A percentile compares a stretch with the other conserved stretches of the same genome.
Conservation (phyloP, 2,329 filamentous ascomycete genomes). For the Paracamarosporium sp. region DNA sequence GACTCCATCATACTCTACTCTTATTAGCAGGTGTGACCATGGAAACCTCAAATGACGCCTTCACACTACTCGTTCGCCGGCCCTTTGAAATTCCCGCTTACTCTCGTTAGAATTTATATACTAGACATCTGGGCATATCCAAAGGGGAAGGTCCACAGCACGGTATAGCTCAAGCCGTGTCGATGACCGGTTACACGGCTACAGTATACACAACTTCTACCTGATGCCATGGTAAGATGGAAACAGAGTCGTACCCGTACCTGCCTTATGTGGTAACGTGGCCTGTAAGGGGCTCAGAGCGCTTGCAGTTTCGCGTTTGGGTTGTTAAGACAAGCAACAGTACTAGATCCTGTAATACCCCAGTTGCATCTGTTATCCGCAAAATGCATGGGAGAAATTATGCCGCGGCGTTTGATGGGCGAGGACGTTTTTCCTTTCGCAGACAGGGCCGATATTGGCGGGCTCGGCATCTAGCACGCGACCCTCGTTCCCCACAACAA, state of each 20-base stretch:
- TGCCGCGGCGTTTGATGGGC: not conserved
- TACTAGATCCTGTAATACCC: not conserved
- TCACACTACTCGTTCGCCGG: not conserved
- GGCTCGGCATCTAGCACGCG: not conserved
- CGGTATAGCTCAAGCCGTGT: not conserved
- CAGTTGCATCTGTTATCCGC: not conserved
- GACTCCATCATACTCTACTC: not conserved
- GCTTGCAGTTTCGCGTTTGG: not conserved
- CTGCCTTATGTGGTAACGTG: conserved; percentile 1
- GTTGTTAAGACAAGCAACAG: not conserved
- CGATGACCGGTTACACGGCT: not conserved
- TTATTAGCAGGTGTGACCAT: not conserved
- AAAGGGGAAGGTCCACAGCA: not conserved
- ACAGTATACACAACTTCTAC: not conserved
- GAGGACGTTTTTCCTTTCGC: not conserved
- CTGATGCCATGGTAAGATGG: too few species aligned
- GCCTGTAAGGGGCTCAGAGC: not conserved
- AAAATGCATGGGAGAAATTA: not conserved
- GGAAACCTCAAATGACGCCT: not conserved
- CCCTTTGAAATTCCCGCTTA: not conserved
- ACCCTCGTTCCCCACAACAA: not conserved
- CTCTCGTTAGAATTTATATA: not conserved
- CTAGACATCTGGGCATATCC: conserved; percentile 4
- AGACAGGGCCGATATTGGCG: not conserved
- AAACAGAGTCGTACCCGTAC: not conserved